These are phyloP conservation scores for Boletus rubescentipes DNA, from an alignment of 768 basidiomycete species.

Conservation along the genomic window DNA sequence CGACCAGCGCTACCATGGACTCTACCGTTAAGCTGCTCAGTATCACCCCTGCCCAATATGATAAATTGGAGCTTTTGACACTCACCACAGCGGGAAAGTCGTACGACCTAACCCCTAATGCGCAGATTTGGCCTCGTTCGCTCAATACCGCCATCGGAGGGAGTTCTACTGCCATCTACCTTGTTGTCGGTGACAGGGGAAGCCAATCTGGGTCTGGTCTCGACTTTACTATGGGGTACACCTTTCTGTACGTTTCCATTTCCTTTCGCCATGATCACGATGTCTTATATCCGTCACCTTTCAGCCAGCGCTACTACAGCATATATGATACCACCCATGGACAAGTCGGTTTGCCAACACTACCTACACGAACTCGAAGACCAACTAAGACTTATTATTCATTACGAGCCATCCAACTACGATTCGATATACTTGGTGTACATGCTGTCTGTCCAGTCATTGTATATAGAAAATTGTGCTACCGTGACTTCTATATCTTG, in stretches of 20 bases:
- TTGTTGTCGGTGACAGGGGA: slow-evolving; percentile 26
- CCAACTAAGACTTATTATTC: slow-evolving; percentile 11
- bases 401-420: not conserved
- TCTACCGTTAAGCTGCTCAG: slow-evolving; percentile 22
- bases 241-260: slow-evolving; percentile 8
- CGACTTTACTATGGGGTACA: slow-evolving; percentile 22
- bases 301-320: slow-evolving; percentile 43
- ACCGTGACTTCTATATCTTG: too few relatives aligned
- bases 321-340: slow-evolving; percentile 42
- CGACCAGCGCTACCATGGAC: slow-evolving; percentile 29
- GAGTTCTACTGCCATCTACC: slow-evolving; percentile 22
- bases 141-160: slow-evolving; percentile 33
- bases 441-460: too few relatives aligned
- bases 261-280: too few relatives aligned
- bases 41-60: slow-evolving; percentile 23
- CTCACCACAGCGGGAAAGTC: slow-evolving; percentile 21
- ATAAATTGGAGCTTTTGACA: slow-evolving; percentile 18
- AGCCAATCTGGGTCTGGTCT: slow-evolving; percentile 8
- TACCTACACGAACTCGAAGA: slow-evolving; percentile 23
- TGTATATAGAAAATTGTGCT: too few relatives aligned
- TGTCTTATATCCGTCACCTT: not conserved
- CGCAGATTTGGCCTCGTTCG: slow-evolving; percentile 37
- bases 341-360: slow-evolving; percentile 43
- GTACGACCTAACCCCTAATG: slow-evolving; percentile 21
- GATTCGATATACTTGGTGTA: too few relatives aligned